These are phyloP conservation scores for Candida labiduridarum DNA, from an alignment of 1,139 yeast genomes.

Conservation along the genomic window DNA sequence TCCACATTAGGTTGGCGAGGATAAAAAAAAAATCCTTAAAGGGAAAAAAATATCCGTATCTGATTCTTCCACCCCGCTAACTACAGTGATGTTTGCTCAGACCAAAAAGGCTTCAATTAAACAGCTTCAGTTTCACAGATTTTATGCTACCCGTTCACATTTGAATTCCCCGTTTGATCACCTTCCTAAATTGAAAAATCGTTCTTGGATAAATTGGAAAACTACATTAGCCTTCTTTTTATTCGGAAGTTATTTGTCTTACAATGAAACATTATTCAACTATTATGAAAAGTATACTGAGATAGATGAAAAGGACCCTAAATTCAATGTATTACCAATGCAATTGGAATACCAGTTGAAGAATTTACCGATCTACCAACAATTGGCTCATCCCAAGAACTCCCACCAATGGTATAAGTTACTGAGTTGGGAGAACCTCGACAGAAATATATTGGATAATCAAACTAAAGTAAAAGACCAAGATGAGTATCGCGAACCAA, in stretches of 20 bases:
- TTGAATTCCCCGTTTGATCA: slow-evolving; percentile 41
- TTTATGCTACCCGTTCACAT: slow-evolving; percentile 32
- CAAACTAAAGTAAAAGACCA: slow-evolving; percentile 26
- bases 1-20: too few species aligned
- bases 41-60: too few species aligned
- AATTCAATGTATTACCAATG: slow-evolving; percentile 21
- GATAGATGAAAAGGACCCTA: slow-evolving; percentile 23
- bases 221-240: slow-evolving; percentile 28
- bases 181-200: slow-evolving; percentile 26
- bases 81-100: background rate
- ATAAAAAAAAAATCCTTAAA: too few species aligned
- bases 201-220: slow-evolving; percentile 37
- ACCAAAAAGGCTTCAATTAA: background rate
- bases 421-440: slow-evolving; percentile 65
- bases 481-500: slow-evolving; percentile 33
- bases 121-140: slow-evolving; percentile 9
- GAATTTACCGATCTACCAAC: slow-evolving; percentile 53
- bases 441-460: slow-evolving; percentile 42
- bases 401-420: slow-evolving; percentile 46
- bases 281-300: slow-evolving; percentile 34
- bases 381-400: slow-evolving; percentile 40
- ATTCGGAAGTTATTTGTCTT: slow-evolving; percentile 35
- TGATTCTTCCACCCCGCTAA: background rate
- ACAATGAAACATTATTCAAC: slow-evolving; percentile 38
- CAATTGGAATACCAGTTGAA: slow-evolving; percentile 51